phyloP scores from a whole-genome alignment of 345 rosid genomes.

The Brassica nigra region DNA sequence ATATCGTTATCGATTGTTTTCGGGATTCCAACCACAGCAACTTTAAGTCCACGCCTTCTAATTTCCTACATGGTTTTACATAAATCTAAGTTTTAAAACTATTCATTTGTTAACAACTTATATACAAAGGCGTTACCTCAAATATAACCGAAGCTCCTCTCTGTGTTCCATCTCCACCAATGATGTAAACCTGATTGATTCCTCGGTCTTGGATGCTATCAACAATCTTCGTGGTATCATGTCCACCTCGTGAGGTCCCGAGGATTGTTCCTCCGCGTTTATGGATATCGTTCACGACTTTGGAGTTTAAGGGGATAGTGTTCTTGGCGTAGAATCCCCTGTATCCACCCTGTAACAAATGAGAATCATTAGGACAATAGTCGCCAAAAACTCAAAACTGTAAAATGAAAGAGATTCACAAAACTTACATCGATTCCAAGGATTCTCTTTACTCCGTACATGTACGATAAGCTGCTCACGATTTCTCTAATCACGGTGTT shows the following conservation, averaged over 20 bases:
- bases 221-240: conserved; percentile 84
- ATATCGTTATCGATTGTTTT: conserved; percentile 93
- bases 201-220: conserved; percentile 97
- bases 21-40: conserved; percentile 84
- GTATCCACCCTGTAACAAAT: conserved; percentile 74
- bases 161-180: conserved; percentile 95
- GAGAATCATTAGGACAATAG: not conserved
- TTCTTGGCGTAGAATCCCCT: conserved; percentile 86
- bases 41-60: conserved; percentile 78
- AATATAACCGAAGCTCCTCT: conserved; percentile 80
- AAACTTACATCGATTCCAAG: conserved; percentile 80
- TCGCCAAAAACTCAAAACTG: not conserved
- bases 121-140: conserved; percentile 50
- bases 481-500: conserved; percentile 89
- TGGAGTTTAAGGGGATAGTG: conserved; percentile 66
- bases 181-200: conserved; percentile 90
- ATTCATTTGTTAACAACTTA: not conserved
- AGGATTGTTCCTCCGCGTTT: conserved; percentile 91
- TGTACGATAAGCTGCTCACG: conserved; percentile 65
- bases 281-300: conserved; percentile 79
- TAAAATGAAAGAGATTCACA: not conserved
- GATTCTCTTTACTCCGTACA: conserved; percentile 82
- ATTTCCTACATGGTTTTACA: conserved; percentile 49
- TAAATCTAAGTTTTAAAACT: conserved; percentile 17
- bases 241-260: conserved; percentile 88